Evolutionary conservation across 495 filamentous ascomycete species (phyloP), one percentile per base, ranked within the genome.

Genomic region (Rostrohypoxylon terebratum): DNA sequence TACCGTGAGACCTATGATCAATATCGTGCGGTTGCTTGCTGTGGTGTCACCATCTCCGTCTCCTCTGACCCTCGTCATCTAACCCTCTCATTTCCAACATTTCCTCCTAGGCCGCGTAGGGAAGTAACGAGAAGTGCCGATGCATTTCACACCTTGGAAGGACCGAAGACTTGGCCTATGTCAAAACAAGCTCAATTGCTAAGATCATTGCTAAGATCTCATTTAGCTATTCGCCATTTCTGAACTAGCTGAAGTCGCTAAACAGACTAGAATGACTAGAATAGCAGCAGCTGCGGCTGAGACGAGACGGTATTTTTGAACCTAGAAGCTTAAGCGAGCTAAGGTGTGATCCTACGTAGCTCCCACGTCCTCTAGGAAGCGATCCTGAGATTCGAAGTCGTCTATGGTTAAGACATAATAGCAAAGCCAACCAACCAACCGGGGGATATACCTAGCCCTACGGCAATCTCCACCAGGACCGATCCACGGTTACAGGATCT

Each of bases 181-280:
- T 54, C 25, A 1, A 16, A 45, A n/a, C 23, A 16, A 3, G 11
- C 31, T 33, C n/a, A 20, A 25, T 50, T 23, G 13, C 11, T 54
- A 36, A 55, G 8, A 33, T n/a, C n/a, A 25, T 50, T 23, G 13
- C 11, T 54, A 36, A 55, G 8, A 33, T n/a, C n/a, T 16, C 11
- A 53, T 6, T 21, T 38, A 18, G 25, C 44, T 28, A 31, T 28
- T 55, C 33, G 20, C 18, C 42, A 45, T 53, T 16, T 36, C 50
- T 31, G n/a, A 20, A 36, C 2, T 40, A 25, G 36, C 14, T 28
- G 13, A 23, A 34, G 0, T 42, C 18, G 47, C n/a, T 44, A 10
- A n/a, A 34, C 33, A 33, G 48, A 66, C 33, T 51, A 71, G 28
- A 71, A 71, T 71, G 48, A 66, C 33, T 51, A 71, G 28, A 71